Conservation (phyloP, 148 eudicot species). For the Amaranthus cruentus region DNA sequence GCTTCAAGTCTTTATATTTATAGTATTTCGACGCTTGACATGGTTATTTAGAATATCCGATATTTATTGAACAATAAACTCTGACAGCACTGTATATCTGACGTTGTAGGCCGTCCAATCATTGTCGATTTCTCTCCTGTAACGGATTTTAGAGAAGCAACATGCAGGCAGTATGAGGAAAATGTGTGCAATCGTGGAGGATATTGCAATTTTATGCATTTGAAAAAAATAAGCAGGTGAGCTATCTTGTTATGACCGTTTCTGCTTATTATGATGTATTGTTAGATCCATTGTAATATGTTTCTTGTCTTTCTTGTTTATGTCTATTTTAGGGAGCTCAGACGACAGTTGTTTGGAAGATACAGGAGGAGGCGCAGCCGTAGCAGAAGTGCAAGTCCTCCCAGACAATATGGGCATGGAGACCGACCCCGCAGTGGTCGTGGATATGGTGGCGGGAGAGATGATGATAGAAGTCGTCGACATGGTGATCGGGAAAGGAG, state of each 20-base stretch:
- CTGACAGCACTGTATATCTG: not conserved
- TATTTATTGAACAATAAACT: not conserved
- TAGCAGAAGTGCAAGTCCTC: constrained; percentile 84
- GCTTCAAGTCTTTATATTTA: not conserved
- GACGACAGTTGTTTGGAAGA: constrained; percentile 79
- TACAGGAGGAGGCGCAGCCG: constrained; percentile 66
- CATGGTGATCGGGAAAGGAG: constrained; percentile 66
- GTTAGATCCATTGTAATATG: not conserved
- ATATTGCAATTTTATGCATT: constrained; percentile 93
- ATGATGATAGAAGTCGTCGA: constrained; percentile 61
- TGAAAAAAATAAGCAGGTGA: constrained; percentile 90
- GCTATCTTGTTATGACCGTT: not conserved
- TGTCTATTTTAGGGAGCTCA: constrained; percentile 56
- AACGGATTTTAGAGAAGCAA: constrained; percentile 94
- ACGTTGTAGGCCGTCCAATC: constrained; percentile 64
- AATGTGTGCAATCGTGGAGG: constrained; percentile 92
- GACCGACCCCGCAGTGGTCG: constrained; percentile 66
- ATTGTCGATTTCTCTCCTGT: constrained; percentile 96
- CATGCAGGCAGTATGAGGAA: constrained; percentile 93
- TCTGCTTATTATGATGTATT: not conserved
- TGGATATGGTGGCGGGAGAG: constrained; percentile 81
- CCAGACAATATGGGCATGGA: constrained; percentile 49
- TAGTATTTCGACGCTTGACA: no score
- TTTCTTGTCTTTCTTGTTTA: not conserved
- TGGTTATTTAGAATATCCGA: not conserved